Evolutionary conservation across 1,284 basidiomycete genomes (phyloP), one percentile per base, ranked within the genome.

Genomic region (Puccinia novopanici): DNA sequence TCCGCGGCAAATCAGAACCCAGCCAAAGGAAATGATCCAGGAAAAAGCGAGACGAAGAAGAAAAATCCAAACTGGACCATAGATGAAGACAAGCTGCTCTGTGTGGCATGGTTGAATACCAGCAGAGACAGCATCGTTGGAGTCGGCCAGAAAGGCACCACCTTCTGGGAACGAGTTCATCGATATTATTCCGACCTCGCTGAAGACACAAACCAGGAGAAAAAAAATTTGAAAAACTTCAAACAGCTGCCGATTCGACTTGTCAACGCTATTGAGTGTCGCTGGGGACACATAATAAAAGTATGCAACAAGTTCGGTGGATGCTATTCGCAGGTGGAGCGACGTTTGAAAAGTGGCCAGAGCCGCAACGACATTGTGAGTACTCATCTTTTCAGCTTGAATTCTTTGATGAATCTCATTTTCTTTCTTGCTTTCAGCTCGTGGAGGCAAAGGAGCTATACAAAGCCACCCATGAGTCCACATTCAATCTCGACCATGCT

Each of bases 41-140:
- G 2, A 10, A 48, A 48, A 48, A 13, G 12, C 45, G 52, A 17
- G 52, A 54, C 52, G 17, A 54, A n/a, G 22, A 54, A 22, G 52
- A 59, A 59, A 59, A 34, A 30, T 2, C 24, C 24, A 30, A 59
- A 30, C 10, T 59, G 55, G 55, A 12, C n/a, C 2, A 59, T 30
- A 13, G 42, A 68, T 17, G 42, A 68, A 17, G 65, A 68, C 42
- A 45, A 68, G n/a, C 65, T 24, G 0, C 45, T 68, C 22, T 68
- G 65, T 68, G 37, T 48, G 17, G 65, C 65, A 27, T 68, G 65
- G 65, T 48, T 68, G 65, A 68, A 68, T 22, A 40, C 34, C 8
- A 63, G 12, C 17, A 12, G 34, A 4, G 34, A 68, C 15, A n/a
- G 19, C 13, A 68, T 68, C 1, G 42, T 48, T n/a, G 42, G 65